phyloP scores from a whole-genome alignment of 139 green algal genomes.

The Picochlorum sp. region DNA sequence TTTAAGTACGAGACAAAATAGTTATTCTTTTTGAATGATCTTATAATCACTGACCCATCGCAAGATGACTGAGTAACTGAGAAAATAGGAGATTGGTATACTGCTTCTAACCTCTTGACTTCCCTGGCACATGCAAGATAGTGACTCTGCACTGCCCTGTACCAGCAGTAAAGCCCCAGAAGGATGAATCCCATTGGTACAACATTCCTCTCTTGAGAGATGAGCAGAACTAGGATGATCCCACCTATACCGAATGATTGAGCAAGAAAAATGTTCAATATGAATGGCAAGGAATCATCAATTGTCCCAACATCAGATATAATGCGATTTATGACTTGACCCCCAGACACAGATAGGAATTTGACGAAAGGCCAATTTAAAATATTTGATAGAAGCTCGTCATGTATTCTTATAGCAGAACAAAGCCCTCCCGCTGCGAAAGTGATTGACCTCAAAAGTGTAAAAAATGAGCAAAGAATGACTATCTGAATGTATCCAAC shows the following conservation, averaged over 20 bases:
- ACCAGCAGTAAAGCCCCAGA: slow-evolving; percentile 41
- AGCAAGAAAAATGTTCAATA: slow-evolving; percentile 83
- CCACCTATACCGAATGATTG: slow-evolving; percentile 54
- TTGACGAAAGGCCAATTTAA: slow-evolving; percentile 38
- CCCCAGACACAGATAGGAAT: slow-evolving; percentile 44
- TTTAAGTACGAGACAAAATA: slow-evolving; percentile 29
- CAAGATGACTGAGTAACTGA: slow-evolving; percentile 45
- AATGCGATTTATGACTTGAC: slow-evolving; percentile 74
- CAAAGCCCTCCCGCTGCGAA: slow-evolving; percentile 71
- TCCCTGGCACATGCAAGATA: slow-evolving; percentile 57
- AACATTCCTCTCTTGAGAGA: slow-evolving; percentile 35
- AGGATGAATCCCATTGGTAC: slow-evolving; percentile 41
- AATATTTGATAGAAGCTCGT: slow-evolving; percentile 47
- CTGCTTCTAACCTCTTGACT: slow-evolving; percentile 58
- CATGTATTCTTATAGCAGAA: slow-evolving; percentile 50
- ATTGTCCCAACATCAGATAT: slow-evolving; percentile 66
- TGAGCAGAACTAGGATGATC: slow-evolving; percentile 52
- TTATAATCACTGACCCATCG: slow-evolving; percentile 36
- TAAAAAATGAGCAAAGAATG: slow-evolving; percentile 40
- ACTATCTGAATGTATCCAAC: not conserved
- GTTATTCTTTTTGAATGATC: slow-evolving; percentile 38
- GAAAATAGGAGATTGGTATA: slow-evolving; percentile 62
- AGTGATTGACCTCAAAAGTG: slow-evolving; percentile 59
- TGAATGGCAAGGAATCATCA: slow-evolving; percentile 86
- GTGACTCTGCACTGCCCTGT: slow-evolving; percentile 47